These are phyloP conservation scores for Meredithiella fracta DNA, from an alignment of 2,329 filamentous ascomycete genomes.

Conservation along the genomic window DNA sequence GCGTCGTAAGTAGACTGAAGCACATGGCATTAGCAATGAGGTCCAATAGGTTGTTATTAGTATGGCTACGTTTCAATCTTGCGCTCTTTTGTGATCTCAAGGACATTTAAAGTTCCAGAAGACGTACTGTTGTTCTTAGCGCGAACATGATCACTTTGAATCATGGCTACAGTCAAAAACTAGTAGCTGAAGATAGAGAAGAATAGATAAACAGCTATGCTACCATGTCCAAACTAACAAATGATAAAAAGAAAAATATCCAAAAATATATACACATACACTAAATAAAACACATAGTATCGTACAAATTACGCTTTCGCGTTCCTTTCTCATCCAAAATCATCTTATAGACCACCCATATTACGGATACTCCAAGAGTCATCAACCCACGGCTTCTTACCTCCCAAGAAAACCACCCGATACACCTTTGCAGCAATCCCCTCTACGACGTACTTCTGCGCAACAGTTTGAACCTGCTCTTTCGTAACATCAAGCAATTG, in stretches of 20 bases:
- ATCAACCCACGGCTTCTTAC: constrained; percentile 66
- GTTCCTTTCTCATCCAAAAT: background rate
- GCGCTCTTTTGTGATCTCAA: constrained; percentile 44
- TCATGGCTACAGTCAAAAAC: constrained; percentile 3
- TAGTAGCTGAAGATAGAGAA: background rate
- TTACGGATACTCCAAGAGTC: constrained; percentile 58
- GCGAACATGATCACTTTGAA: constrained; percentile 15
- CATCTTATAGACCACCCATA: constrained; percentile 42
- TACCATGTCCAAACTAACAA: background rate
- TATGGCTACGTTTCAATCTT: constrained; percentile 29
- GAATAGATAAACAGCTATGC: background rate
- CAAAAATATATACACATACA: constrained; percentile 12
- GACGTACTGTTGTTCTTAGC: constrained; percentile 45
- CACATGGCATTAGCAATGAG: too few relatives aligned
- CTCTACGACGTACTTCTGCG: constrained; percentile 66
- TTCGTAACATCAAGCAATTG: constrained; percentile 72
- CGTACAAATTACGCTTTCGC: background rate
- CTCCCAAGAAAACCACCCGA: constrained; percentile 59
- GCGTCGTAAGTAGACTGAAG: too few relatives aligned
- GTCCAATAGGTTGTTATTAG: background rate
- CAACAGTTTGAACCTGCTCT: constrained; percentile 63
- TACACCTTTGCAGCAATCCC: constrained; percentile 41
- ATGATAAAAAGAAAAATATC: constrained; percentile 10
- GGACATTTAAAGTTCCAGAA: constrained; percentile 35
- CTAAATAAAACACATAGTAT: constrained; percentile 5